Evolutionary conservation across 441 rosid genomes (phyloP).

Genomic region (Daphne laureola): DNA sequence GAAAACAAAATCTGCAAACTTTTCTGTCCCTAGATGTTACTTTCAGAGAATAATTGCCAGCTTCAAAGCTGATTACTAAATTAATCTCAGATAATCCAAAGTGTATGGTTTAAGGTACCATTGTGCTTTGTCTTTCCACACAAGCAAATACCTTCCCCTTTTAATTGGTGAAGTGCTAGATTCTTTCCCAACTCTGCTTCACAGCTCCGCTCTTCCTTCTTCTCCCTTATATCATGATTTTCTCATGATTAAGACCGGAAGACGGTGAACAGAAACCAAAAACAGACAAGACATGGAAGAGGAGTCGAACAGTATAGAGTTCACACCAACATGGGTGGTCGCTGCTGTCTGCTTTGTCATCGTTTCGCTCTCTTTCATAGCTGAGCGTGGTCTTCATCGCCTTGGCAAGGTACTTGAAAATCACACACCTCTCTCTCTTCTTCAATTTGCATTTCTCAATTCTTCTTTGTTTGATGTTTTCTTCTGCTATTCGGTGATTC

Average conservation of each 20-base stretch:
- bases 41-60: no score
- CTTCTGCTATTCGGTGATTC: constrained; percentile 15
- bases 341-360: constrained; percentile 63
- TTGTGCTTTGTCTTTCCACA: no score
- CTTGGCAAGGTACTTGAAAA: constrained; percentile 52
- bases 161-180: not conserved
- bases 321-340: constrained; percentile 76
- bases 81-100: no score
- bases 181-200: constrained; percentile 19
- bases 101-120: no score
- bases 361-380: constrained; percentile 50
- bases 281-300: constrained; percentile 26
- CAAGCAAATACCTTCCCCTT: no score
- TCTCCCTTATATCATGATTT: not conserved
- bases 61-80: no score
- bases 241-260: not conserved
- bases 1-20: no score
- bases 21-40: no score
- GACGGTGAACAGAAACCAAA: no score
- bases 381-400: constrained; percentile 54
- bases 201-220: no score
- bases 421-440: not conserved
- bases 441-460: not conserved
- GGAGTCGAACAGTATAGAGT: constrained; percentile 41
- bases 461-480: not conserved